phyloP scores from a whole-genome alignment of 306 rosid genomes.

The Mimosa pudica region DNA sequence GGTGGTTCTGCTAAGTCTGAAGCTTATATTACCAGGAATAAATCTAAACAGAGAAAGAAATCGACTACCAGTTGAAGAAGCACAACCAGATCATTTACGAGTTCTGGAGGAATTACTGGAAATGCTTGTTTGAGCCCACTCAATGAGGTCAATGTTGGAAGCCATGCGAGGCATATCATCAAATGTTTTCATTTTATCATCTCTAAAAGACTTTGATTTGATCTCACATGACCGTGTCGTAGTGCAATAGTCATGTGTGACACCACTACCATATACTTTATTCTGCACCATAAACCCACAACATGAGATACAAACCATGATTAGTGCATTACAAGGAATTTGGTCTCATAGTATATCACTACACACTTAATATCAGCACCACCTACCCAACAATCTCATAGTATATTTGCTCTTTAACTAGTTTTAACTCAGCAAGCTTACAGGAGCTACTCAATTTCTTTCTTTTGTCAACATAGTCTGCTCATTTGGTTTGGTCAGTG shows the following conservation, averaged over 20 bases:
- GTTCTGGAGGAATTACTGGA: conserved; percentile 49
- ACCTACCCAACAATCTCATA: background rate
- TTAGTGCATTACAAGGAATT: conserved; percentile 8
- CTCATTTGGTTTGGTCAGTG: too few relatives aligned
- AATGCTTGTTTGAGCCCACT: conserved; percentile 49
- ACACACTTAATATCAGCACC: background rate
- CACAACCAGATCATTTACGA: conserved; percentile 53
- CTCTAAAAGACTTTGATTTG: conserved; percentile 47
- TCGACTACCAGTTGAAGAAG: conserved; percentile 56
- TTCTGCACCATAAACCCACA: conserved; percentile 53
- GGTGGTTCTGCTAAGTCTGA: conserved; percentile 82
- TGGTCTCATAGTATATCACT: background rate
- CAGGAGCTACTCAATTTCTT: too few relatives aligned
- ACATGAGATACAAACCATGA: conserved; percentile 24
- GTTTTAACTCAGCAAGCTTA: too few relatives aligned
- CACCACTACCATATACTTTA: conserved; percentile 42
- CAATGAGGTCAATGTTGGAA: conserved; percentile 47
- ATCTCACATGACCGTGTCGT: conserved; percentile 37
- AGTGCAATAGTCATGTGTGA: conserved; percentile 33
- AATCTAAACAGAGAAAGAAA: conserved; percentile 83
- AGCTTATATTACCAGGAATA: conserved; percentile 78
- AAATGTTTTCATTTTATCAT: conserved; percentile 43
- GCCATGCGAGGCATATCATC: conserved; percentile 51
- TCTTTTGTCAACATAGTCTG: too few relatives aligned
- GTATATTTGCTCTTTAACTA: too few relatives aligned